Percentiles rank a stretch among this genome's conserved stretches.
These are phyloP conservation scores for Heterobasidion annosum DNA, from an alignment of 1,284 basidiomycete genomes.

Conservation along the genomic window DNA sequence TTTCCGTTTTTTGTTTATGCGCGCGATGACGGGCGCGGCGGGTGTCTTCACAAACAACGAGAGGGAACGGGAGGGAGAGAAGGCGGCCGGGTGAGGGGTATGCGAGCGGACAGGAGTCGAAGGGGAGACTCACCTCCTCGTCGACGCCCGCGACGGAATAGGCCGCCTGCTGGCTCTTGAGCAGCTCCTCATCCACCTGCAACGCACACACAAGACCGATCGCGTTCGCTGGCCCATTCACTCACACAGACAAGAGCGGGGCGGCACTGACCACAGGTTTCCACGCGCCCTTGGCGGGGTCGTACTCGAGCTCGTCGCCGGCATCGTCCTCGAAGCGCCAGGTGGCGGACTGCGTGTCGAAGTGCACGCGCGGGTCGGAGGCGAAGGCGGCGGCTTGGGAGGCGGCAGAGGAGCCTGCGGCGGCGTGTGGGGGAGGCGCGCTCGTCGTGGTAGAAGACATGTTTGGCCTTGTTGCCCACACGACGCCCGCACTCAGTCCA, in stretches of 20 bases:
- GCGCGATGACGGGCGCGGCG: slow-evolving; percentile 72
- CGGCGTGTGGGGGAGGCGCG: slow-evolving; percentile 35
- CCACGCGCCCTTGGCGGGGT: slow-evolving; percentile 68
- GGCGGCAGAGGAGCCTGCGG: slow-evolving; percentile 41
- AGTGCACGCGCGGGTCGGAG: slow-evolving; percentile 72
- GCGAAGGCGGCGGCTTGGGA: slow-evolving; percentile 62
- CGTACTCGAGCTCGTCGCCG: slow-evolving; percentile 86
- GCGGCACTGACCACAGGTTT: slow-evolving; percentile 62
- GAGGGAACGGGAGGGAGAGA: slow-evolving; percentile 12
- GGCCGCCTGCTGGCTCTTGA: slow-evolving; percentile 85
- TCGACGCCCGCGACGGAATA: slow-evolving; percentile 88
- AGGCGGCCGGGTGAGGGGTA: neutral
- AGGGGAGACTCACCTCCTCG: slow-evolving; percentile 60
- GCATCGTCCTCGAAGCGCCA: slow-evolving; percentile 90
- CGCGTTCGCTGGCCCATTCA: slow-evolving; percentile 4
- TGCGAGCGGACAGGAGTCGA: neutral
- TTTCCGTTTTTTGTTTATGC: slow-evolving; percentile 73
- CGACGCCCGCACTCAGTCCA: neutral
- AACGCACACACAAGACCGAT: slow-evolving; percentile 4
- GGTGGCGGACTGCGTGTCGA: slow-evolving; percentile 65
- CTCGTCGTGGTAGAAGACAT: slow-evolving; percentile 8
- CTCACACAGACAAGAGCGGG: neutral
- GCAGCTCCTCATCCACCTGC: slow-evolving; percentile 73
- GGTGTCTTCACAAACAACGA: slow-evolving; percentile 49
- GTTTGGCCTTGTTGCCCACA: slow-evolving; percentile 7